Evolutionary conservation across 1,284 basidiomycete genomes (phyloP), one percentile per base, ranked within the genome.

Genomic region (Testicularia cyperi): DNA sequence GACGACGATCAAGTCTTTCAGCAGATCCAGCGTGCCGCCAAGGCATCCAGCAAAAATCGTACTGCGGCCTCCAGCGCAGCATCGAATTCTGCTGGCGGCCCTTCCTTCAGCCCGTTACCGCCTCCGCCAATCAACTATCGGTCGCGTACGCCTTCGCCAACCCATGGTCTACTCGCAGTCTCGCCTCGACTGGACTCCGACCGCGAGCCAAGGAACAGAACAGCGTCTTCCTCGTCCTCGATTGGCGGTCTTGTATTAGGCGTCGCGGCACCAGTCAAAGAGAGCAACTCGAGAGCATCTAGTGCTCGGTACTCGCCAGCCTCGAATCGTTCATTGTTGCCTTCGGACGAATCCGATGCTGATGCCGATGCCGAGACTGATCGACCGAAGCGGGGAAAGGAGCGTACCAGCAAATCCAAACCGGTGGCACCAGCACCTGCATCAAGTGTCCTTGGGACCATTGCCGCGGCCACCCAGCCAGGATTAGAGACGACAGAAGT

Each of bases 331-430:
- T 45, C 38, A 3, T 41, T 30, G 22, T n/a, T 56, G 27, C 28
- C 38, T 2, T 44, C 47, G 9, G 42, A 43, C 6, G 58, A 63
- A 12, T 52, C 47, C 28, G 58, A 63, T n/a, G 52, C 38, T 10
- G 53, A 63, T 33, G 58, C 58, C 7, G 58, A 63, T 20, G 58
- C 36, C 10, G 58, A 63, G 26, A 44, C 18, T 6, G 53, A 63
- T 16, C 34, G 23, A 20, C 44, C 53, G 3, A 46, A 15, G 4
- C n/a, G 26, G 16, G n/a, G 23, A 5, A 49, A 49, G 25, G 49
- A 47, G 36, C 28, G 24, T 19, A 30, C 41, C 3, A 5, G 28
- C 8, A 46, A 40, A 21, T 20, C 9, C 12, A 13, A 12, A 15
- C 23, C 27, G 21, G n/a, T n/a, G n/a, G n/a, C n/a, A n/a, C n/a